Percentiles rank a stretch among this genome's conserved stretches.
These are phyloP conservation scores for Penstemon barbatus DNA, from an alignment of 257 asterid species.

Conservation along the genomic window DNA sequence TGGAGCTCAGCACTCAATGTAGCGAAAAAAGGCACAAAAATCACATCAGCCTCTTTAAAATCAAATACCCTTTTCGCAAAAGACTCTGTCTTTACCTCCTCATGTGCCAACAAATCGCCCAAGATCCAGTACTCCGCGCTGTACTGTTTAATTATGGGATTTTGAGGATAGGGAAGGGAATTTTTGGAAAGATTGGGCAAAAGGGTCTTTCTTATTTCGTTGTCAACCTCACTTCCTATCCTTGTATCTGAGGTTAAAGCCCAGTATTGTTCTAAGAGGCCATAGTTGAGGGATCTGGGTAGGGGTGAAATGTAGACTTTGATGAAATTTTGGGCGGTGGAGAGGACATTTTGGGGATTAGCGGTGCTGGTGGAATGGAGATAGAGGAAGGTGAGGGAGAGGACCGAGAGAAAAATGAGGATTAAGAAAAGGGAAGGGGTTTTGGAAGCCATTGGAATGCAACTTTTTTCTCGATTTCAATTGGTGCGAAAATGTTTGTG, in stretches of 20 bases:
- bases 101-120: conserved; percentile 72
- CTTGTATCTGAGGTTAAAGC: conserved; percentile 58
- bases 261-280: conserved; percentile 77
- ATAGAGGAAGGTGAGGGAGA: conserved; percentile 42
- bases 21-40: conserved; percentile 91
- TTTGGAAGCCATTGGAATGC: conserved; percentile 47
- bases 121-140: conserved; percentile 96
- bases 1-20: conserved; percentile 93
- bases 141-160: conserved; percentile 85
- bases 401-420: conserved; percentile 49
- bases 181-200: conserved; percentile 30
- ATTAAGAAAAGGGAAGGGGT: conserved; percentile 60
- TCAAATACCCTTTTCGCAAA: conserved; percentile 66
- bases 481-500: neutral
- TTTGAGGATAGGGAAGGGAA: conserved; percentile 73
- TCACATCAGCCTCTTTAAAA: conserved; percentile 69
- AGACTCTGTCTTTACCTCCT: conserved; percentile 49
- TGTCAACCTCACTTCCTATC: conserved; percentile 83
- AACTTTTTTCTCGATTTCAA: neutral
- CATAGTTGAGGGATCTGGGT: conserved; percentile 91
- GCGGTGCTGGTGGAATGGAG: conserved; percentile 32
- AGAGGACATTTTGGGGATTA: conserved; percentile 32
- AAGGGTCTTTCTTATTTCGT: conserved; percentile 60
- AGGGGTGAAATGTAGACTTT: conserved; percentile 70
- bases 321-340: conserved; percentile 38